Evolutionary conservation across 345 rosid species (phyloP).

Genomic region (Citrus reticulata): DNA sequence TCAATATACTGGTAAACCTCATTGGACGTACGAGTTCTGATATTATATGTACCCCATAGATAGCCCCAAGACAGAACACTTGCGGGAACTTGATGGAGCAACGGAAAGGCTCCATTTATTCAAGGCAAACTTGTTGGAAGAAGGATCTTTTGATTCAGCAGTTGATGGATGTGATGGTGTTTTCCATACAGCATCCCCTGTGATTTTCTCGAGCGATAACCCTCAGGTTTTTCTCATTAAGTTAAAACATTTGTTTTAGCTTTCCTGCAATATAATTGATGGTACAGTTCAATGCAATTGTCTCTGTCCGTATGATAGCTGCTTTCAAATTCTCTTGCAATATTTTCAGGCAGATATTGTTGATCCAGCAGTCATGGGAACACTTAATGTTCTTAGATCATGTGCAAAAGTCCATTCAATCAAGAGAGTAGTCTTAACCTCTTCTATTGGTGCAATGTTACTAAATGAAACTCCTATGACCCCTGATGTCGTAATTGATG

Average conservation of each 20-base stretch:
- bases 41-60: not conserved
- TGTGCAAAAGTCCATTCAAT: conserved; percentile 12
- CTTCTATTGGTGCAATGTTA: not conserved
- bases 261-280: not conserved
- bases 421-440: conserved; percentile 13
- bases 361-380: conserved; percentile 8
- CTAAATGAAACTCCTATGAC: conserved; percentile 12
- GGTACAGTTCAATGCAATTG: not conserved
- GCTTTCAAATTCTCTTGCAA: not conserved
- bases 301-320: conserved; percentile 10
- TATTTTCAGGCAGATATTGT: not conserved
- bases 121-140: conserved; percentile 32
- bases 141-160: conserved; percentile 32
- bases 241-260: not conserved
- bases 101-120: conserved; percentile 32
- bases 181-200: conserved; percentile 61
- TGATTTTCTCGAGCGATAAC: conserved; percentile 21
- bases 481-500: conserved; percentile 20
- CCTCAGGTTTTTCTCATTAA: conserved; percentile 28
- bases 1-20: too few species aligned
- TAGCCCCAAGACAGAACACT: conserved; percentile 15
- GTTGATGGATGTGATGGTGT: conserved; percentile 56
- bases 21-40: not conserved
- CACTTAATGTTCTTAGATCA: conserved; percentile 16
- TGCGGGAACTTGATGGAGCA: conserved; percentile 30